Evolutionary conservation across 805 yeast species (phyloP).

Genomic region (Saturnispora saitoi): DNA sequence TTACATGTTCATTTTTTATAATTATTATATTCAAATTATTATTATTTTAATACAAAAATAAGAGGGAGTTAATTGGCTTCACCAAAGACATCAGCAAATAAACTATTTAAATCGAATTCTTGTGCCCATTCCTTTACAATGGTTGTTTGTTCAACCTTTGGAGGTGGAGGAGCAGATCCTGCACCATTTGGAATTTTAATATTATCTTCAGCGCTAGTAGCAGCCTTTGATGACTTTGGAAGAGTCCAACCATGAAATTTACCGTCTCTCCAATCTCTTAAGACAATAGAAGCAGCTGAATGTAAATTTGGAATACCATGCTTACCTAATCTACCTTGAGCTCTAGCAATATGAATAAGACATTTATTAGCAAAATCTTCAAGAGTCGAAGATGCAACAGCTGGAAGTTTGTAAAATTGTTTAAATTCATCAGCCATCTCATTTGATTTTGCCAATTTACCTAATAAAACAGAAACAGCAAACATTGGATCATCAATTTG

Average conservation of each 20-base stretch:
- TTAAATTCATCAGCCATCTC: slow-evolving; percentile 74
- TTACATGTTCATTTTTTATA: background rate
- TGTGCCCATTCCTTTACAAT: slow-evolving; percentile 88
- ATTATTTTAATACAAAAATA: background rate
- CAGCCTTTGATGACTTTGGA: slow-evolving; percentile 39
- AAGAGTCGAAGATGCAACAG: slow-evolving; percentile 63
- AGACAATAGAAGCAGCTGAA: slow-evolving; percentile 72
- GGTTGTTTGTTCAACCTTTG: slow-evolving; percentile 54
- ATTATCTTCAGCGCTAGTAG: slow-evolving; percentile 30
- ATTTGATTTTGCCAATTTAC: slow-evolving; percentile 62
- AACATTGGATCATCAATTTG: slow-evolving; percentile 76
- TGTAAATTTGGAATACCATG: slow-evolving; percentile 90
- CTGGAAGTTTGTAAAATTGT: slow-evolving; percentile 67
- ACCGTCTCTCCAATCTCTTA: slow-evolving; percentile 97
- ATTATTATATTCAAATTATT: background rate
- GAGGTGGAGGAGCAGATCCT: slow-evolving; percentile 32
- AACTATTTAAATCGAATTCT: slow-evolving; percentile 86
- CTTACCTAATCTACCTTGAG: slow-evolving; percentile 82
- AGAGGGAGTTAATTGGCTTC: slow-evolving; percentile 1
- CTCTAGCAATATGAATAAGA: slow-evolving; percentile 86
- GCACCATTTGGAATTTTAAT: slow-evolving; percentile 29
- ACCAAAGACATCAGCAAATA: slow-evolving; percentile 42
- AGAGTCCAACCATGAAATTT: slow-evolving; percentile 84
- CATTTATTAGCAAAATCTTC: slow-evolving; percentile 78
- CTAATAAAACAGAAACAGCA: slow-evolving; percentile 69